phyloP scores from a whole-genome alignment of 768 basidiomycete species.

The Punctularia strigosozonata region DNA sequence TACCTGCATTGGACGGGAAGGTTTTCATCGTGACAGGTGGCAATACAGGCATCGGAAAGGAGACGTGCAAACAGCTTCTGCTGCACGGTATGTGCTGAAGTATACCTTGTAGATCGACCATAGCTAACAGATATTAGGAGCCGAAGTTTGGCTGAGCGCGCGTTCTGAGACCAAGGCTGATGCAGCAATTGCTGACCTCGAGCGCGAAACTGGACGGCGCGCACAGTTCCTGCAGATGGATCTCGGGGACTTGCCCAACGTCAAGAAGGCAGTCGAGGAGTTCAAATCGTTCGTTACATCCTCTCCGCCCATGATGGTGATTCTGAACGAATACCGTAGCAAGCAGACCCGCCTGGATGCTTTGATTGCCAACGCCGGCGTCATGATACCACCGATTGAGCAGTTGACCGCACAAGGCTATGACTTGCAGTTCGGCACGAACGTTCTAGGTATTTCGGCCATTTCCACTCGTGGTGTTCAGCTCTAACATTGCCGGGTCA shows the following conservation, averaged over 20 bases:
- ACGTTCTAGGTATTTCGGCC: conserved; percentile 29
- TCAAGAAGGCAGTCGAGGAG: conserved; percentile 12
- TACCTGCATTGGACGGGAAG: conserved; percentile 10
- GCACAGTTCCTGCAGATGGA: conserved; percentile 15
- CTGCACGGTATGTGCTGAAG: background rate
- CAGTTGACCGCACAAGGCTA: conserved; percentile 37
- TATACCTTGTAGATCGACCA: conserved; percentile 2
- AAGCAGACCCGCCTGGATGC: conserved; percentile 34
- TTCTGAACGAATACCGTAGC: conserved; percentile 10
- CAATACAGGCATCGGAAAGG: conserved; percentile 11
- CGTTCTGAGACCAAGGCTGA: conserved; percentile 7
- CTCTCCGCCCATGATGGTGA: background rate
- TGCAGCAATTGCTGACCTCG: conserved; percentile 11
- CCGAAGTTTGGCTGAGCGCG: conserved; percentile 16
- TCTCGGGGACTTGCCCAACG: conserved; percentile 12
- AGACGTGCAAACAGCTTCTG: conserved; percentile 6
- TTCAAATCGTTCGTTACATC: conserved; percentile 8
- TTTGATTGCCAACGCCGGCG: conserved; percentile 38
- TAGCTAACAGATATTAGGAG: conserved; percentile 5
- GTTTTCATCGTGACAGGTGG: conserved; percentile 10
- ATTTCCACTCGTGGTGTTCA: background rate
- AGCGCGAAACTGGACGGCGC: conserved; percentile 11
- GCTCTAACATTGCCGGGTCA: background rate
- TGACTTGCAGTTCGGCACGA: conserved; percentile 45
- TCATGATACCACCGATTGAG: conserved; percentile 32